Percentiles rank a stretch among this genome's conserved stretches.
Evolutionary conservation across 129 eudicot species (phyloP).

Genomic region (Chrysanthemum makinoi): DNA sequence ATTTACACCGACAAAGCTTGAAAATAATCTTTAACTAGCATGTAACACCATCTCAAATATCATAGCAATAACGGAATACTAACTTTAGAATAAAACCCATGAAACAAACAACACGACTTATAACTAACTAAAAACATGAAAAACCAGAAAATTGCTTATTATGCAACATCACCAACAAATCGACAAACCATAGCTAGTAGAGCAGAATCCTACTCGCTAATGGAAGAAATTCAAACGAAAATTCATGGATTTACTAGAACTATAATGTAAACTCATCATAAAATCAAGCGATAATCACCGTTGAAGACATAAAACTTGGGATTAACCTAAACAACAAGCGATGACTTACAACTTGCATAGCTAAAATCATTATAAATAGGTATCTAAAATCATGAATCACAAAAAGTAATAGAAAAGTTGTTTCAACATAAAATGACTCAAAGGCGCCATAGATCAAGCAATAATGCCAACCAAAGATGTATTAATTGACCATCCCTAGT

Average conservation of each 20-base stretch:
- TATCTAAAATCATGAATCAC: slow-evolving; percentile 12
- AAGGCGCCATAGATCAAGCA: slow-evolving; percentile 5
- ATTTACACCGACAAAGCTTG: too few species aligned
- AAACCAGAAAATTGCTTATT: too few species aligned
- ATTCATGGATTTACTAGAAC: not conserved
- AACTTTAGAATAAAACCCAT: too few species aligned
- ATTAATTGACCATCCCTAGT: not conserved
- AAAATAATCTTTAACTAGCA: too few species aligned
- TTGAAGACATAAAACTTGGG: not conserved
- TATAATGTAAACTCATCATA: not conserved
- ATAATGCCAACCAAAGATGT: not conserved
- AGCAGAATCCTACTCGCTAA: too few species aligned
- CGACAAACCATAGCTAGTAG: too few species aligned
- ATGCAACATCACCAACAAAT: too few species aligned
- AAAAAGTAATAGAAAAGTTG: slow-evolving; percentile 6
- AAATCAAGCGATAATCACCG: slow-evolving; percentile 1
- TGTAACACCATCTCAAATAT: too few species aligned
- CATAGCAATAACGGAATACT: too few species aligned
- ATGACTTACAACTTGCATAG: not conserved
- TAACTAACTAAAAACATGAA: too few species aligned
- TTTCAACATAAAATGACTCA: not conserved
- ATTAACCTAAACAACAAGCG: slow-evolving; percentile 24
- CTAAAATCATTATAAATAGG: not conserved
- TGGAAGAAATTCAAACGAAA: too few species aligned
- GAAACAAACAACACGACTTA: too few species aligned